phyloP scores from a whole-genome alignment of 345 rosid genomes.

The Durio zibethinus region DNA sequence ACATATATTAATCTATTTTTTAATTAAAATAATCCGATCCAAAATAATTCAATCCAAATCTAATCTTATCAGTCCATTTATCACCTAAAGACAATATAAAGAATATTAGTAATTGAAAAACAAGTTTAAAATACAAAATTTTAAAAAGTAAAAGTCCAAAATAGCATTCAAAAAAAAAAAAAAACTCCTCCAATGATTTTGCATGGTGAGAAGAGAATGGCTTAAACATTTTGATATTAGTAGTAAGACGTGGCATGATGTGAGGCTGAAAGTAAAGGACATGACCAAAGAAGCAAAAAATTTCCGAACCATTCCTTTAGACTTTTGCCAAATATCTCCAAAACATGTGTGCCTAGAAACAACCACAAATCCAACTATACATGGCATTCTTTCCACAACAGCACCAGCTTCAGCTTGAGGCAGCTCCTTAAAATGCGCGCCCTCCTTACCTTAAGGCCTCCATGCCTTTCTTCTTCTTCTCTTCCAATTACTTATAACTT shows the following conservation, averaged over 20 bases:
- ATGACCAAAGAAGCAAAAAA: neutral
- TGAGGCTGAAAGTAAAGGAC: conserved; percentile 1
- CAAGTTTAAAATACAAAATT: no score
- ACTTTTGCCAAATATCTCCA: no score
- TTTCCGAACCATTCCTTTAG: neutral
- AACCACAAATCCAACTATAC: neutral
- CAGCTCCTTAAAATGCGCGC: conserved; percentile 32
- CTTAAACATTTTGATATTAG: no score
- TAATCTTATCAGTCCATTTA: no score
- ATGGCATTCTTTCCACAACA: conserved; percentile 19
- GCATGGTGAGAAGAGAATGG: neutral
- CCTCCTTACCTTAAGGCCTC: conserved; percentile 21
- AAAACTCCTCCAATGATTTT: no score
- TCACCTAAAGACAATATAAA: no score
- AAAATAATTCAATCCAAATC: no score
- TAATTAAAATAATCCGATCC: no score
- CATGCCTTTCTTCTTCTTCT: conserved; percentile 21
- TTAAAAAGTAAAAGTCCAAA: no score
- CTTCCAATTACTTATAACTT: conserved; percentile 26
- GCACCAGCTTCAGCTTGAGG: neutral
- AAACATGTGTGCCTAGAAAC: neutral
- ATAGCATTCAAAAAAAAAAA: no score
- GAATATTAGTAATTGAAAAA: no score
- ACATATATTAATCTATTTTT: no score
- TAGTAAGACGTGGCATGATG: conserved; percentile 8